Conservation (phyloP, 345 rosid species). For the Brassica incana region DNA sequence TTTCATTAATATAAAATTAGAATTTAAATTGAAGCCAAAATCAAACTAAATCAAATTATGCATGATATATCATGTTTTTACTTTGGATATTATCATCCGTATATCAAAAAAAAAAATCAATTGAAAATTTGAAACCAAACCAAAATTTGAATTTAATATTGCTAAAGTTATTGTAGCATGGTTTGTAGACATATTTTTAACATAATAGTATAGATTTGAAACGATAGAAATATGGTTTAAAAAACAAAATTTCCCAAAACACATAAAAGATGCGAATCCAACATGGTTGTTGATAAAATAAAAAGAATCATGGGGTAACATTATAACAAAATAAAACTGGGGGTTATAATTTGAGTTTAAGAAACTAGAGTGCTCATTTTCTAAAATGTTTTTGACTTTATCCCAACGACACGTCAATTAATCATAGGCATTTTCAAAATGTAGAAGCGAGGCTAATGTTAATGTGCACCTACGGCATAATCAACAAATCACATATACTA, state of each 20-base stretch:
- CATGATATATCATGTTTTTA: neutral
- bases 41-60: neutral
- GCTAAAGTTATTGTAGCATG: too few relatives aligned
- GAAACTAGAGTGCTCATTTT: neutral
- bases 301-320: neutral
- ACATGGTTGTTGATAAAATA: neutral
- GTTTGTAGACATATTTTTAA: too few relatives aligned
- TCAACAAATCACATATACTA: neutral
- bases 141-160: too few relatives aligned
- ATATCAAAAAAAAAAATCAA: too few relatives aligned
- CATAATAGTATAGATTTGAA: too few relatives aligned
- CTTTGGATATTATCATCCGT: neutral
- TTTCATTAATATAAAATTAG: too few relatives aligned
- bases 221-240: too few relatives aligned
- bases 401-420: conserved; percentile 34
- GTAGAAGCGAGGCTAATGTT: conserved; percentile 25
- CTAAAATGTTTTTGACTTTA: conserved; percentile 28
- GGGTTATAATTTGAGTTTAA: neutral
- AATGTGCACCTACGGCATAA: conserved; percentile 32
- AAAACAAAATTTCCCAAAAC: neutral
- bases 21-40: neutral
- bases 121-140: too few relatives aligned
- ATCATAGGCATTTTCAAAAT: conserved; percentile 30
- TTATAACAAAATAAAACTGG: neutral
- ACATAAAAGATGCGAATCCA: neutral